These are phyloP conservation scores for Apiospora kogelbergensis DNA, from an alignment of 2,329 filamentous ascomycete species.

Conservation along the genomic window DNA sequence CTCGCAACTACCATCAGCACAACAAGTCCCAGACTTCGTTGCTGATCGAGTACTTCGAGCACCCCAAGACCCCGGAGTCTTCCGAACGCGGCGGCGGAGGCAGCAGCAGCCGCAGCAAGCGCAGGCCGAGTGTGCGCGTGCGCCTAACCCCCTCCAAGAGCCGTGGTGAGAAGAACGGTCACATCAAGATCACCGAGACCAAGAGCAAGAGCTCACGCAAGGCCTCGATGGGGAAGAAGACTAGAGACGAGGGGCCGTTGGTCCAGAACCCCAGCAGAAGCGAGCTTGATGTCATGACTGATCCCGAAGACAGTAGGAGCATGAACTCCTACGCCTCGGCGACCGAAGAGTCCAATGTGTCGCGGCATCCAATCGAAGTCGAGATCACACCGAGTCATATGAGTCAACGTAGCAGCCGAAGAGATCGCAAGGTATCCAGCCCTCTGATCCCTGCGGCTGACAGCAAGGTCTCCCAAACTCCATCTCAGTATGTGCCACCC, in stretches of 20 bases:
- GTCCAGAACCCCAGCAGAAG: conserved; percentile 52
- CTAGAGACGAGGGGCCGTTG: conserved; percentile 41
- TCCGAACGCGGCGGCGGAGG: conserved; percentile 42
- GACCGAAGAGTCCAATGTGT: conserved; percentile 77
- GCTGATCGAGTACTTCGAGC: conserved; percentile 94
- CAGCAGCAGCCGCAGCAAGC: conserved; percentile 55
- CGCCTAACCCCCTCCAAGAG: conserved; percentile 78
- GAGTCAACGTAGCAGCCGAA: conserved; percentile 47
- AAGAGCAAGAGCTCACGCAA: conserved; percentile 68
- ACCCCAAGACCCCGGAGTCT: conserved; percentile 58
- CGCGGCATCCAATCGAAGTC: conserved; percentile 79
- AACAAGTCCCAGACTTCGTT: conserved; percentile 81
- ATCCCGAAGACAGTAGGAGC: conserved; percentile 63
- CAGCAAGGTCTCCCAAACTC: conserved; percentile 49
- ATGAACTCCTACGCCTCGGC: conserved; percentile 75
- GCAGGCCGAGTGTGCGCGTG: conserved; percentile 78
- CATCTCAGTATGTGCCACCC: conserved; percentile 55
- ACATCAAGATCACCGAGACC: conserved; percentile 83
- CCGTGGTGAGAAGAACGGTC: conserved; percentile 62
- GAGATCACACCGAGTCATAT: conserved; percentile 68
- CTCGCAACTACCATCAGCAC: conserved; percentile 60
- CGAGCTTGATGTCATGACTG: conserved; percentile 46
- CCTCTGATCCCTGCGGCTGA: conserved; percentile 61
- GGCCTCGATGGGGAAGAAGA: conserved; percentile 52
- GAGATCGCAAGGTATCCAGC: conserved; percentile 59